Conservation (phyloP, 495 filamentous ascomycete genomes). For the Talaromyces liani region DNA sequence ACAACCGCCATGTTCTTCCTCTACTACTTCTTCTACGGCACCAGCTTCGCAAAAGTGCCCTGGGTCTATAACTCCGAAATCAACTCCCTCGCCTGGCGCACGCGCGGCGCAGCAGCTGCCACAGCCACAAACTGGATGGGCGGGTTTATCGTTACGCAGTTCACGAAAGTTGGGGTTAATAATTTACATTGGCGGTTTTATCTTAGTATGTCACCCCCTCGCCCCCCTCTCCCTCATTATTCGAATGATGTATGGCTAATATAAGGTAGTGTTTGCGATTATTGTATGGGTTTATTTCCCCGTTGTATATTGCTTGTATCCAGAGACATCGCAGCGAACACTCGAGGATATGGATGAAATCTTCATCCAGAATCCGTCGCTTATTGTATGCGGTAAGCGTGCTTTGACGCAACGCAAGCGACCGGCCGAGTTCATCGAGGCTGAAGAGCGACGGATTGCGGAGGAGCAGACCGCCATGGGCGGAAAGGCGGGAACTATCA, state of each 20-base stretch:
- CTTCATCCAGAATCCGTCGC: conserved; percentile 29
- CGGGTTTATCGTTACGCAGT: conserved; percentile 27
- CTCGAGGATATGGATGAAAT: conserved; percentile 48
- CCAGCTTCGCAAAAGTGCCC: conserved; percentile 24
- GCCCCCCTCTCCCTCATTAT: background rate
- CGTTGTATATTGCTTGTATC: conserved; percentile 35
- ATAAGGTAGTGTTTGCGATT: conserved; percentile 18
- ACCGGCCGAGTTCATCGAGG: conserved; percentile 17
- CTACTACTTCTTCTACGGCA: conserved; percentile 29
- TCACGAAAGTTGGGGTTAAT: conserved; percentile 25
- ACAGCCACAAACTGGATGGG: conserved; percentile 32
- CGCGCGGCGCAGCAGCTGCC: conserved; percentile 25
- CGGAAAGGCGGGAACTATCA: background rate
- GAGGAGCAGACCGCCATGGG: conserved; percentile 5
- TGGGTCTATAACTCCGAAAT: conserved; percentile 37
- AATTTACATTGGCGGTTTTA: conserved; percentile 29
- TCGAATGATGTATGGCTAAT: background rate
- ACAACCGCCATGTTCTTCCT: conserved; percentile 28
- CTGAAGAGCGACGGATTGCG: conserved; percentile 14
- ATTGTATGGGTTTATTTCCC: conserved; percentile 24
- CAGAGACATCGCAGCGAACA: conserved; percentile 44
- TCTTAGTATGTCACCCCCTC: conserved; percentile 14
- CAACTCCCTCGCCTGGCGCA: conserved; percentile 31
- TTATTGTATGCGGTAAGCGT: conserved; percentile 19
- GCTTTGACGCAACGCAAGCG: conserved; percentile 17